Conservation (phyloP, 345 rosid genomes). For the Luvunga scandens region DNA sequence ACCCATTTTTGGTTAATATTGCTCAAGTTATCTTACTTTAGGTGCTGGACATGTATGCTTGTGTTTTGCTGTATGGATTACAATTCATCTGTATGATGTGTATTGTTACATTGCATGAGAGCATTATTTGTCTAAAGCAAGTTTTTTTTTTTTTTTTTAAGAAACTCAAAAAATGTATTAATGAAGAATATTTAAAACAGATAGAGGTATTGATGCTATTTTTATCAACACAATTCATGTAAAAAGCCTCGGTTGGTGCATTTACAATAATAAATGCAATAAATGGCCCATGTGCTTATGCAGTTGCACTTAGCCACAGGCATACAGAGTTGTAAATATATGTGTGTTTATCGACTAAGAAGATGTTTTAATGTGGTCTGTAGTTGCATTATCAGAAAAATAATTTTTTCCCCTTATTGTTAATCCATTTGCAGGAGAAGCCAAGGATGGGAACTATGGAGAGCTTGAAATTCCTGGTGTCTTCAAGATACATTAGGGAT, state of each 20-base stretch:
- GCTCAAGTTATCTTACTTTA: neutral
- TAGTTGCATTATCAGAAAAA: neutral
- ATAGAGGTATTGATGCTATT: neutral
- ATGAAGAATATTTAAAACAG: too few species aligned
- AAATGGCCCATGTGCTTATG: neutral
- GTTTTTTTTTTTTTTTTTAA: neutral
- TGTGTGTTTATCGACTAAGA: neutral
- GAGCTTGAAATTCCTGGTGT: conserved; percentile 93
- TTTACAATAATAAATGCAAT: neutral
- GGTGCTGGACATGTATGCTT: neutral
- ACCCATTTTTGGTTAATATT: neutral
- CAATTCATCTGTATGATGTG: neutral
- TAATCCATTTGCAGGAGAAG: conserved; percentile 55
- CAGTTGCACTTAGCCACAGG: neutral
- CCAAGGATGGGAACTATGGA: conserved; percentile 94
- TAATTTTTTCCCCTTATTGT: neutral
- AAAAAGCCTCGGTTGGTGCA: neutral
- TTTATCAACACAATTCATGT: neutral
- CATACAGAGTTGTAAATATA: neutral
- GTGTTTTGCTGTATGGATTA: neutral
- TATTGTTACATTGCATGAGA: neutral
- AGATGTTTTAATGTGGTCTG: neutral
- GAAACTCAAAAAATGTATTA: too few species aligned
- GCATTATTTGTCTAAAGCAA: neutral
- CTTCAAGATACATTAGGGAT: conserved; percentile 86